Conservation (phyloP, 371 early-diverging fungal species). For the Syncephalastrum contaminatum region DNA sequence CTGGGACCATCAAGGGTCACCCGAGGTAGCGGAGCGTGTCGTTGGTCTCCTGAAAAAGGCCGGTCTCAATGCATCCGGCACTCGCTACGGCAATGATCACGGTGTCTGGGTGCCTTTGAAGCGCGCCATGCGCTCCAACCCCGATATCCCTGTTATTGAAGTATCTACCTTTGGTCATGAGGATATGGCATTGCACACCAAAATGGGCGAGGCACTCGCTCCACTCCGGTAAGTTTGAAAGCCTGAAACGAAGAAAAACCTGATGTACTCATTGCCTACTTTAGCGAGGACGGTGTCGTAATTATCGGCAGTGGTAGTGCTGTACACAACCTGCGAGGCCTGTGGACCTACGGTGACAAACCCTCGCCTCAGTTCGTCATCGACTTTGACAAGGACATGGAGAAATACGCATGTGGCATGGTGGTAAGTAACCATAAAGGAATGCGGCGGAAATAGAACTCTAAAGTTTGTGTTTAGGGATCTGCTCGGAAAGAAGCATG, state of each 20-base stretch:
- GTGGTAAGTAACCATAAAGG: conserved; percentile 8
- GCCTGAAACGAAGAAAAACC: too few relatives aligned
- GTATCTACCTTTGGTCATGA: conserved; percentile 43
- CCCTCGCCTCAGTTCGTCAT: conserved; percentile 25
- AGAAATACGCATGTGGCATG: conserved; percentile 8
- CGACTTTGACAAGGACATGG: conserved; percentile 25
- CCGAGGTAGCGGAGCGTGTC: conserved; percentile 49
- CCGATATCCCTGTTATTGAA: conserved; percentile 56
- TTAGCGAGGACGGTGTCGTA: conserved; percentile 49
- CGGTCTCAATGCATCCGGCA: conserved; percentile 35
- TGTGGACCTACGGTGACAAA: conserved; percentile 25
- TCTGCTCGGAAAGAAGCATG: conserved; percentile 19
- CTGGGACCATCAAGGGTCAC: conserved; percentile 59
- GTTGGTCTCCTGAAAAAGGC: conserved; percentile 48
- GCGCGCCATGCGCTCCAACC: conserved; percentile 43
- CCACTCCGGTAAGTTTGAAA: conserved; percentile 20
- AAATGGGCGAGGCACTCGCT: conserved; percentile 28
- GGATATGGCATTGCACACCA: conserved; percentile 21
- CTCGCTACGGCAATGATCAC: conserved; percentile 56
- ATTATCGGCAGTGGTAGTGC: conserved; percentile 61
- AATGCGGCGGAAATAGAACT: too few relatives aligned
- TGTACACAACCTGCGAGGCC: conserved; percentile 54
- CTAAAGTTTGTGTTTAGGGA: conserved; percentile 12
- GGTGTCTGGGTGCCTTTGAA: conserved; percentile 62
- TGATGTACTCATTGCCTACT: background rate